Percentiles rank a stretch among this genome's conserved stretches.
phyloP scores from a whole-genome alignment of 208 protist species.

The Spironucleus salmonicida region DNA sequence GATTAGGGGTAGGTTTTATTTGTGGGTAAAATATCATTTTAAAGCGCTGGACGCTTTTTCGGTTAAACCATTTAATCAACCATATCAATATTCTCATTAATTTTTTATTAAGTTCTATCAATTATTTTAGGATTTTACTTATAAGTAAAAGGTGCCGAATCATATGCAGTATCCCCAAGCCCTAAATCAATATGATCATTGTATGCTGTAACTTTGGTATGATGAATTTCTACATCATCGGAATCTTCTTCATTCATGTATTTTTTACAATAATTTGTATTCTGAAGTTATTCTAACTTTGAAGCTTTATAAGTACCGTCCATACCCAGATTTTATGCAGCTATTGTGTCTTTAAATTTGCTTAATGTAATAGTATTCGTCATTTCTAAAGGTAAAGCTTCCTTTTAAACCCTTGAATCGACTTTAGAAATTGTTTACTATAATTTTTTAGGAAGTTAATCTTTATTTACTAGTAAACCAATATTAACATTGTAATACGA shows the following conservation, averaged over 20 bases:
- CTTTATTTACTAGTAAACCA: constrained; percentile 10
- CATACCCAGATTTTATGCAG: background rate
- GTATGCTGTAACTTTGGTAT: background rate
- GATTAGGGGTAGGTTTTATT: background rate
- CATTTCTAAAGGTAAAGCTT: background rate
- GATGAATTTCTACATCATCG: background rate
- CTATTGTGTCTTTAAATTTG: background rate
- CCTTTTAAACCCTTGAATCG: background rate
- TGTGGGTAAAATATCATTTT: background rate
- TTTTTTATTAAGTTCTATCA: background rate
- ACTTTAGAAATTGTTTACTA: background rate
- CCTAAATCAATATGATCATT: constrained; percentile 4
- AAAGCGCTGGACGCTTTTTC: background rate
- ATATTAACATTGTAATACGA: constrained; percentile 3
- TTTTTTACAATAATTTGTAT: too few species aligned
- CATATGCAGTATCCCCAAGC: background rate
- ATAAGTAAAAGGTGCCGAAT: background rate
- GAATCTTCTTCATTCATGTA: background rate
- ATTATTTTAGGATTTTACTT: background rate
- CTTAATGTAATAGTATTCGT: background rate
- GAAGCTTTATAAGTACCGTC: too few species aligned
- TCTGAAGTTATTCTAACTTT: too few species aligned
- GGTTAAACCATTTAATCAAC: background rate
- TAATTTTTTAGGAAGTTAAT: background rate
- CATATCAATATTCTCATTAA: background rate